phyloP scores from a whole-genome alignment of 495 filamentous ascomycete genomes.

The Pyrenula aspistea region DNA sequence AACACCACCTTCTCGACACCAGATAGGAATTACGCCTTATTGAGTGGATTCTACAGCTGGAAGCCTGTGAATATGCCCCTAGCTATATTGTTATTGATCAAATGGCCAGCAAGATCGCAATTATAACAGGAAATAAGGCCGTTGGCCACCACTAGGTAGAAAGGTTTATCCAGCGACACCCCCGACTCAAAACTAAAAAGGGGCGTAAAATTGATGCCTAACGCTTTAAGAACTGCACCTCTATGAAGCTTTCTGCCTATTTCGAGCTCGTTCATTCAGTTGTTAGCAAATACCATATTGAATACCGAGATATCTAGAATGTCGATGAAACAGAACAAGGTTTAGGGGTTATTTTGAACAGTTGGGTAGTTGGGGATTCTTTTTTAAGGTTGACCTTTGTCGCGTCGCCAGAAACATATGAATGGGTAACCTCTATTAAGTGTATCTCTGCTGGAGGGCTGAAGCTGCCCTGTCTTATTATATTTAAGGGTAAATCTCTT shows the following conservation, averaged over 20 bases:
- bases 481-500: background rate
- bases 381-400: background rate
- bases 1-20: too few species aligned
- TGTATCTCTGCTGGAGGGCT: background rate
- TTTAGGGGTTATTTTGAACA: background rate
- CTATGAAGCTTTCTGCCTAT: background rate
- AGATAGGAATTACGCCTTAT: too few species aligned
- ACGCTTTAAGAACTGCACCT: background rate
- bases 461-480: background rate
- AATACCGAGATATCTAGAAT: background rate
- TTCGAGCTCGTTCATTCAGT: background rate
- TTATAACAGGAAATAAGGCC: background rate
- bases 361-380: background rate
- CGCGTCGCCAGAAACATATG: background rate
- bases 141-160: background rate
- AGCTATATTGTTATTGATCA: background rate
- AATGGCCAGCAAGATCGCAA: background rate
- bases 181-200: background rate
- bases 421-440: background rate
- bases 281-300: background rate
- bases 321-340: background rate
- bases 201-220: background rate
- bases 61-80: background rate
- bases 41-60: background rate
- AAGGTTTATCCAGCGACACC: background rate